Conservation (phyloP, 305 asterid genomes). For the Striga hermonthica region DNA sequence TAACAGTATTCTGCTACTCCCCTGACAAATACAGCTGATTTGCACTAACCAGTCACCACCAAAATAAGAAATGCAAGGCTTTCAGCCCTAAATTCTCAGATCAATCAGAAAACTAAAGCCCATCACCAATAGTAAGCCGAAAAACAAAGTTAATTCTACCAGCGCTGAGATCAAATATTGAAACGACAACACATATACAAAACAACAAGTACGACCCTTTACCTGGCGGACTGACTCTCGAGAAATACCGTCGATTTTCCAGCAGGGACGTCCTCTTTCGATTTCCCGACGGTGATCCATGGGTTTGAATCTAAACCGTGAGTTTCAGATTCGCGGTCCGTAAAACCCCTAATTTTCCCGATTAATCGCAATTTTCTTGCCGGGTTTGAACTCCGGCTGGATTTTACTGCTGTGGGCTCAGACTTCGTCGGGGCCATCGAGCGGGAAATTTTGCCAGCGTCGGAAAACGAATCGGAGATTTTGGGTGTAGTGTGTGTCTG, state of each 20-base stretch:
- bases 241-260: slow-evolving; percentile 39
- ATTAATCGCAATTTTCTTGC: slow-evolving; percentile 48
- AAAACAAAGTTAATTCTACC: too few species aligned
- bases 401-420: slow-evolving; percentile 26
- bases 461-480: background rate
- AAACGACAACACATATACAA: background rate
- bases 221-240: slow-evolving; percentile 49
- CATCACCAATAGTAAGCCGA: too few species aligned
- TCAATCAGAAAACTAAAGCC: too few species aligned
- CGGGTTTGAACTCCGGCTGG: slow-evolving; percentile 27
- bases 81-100: too few species aligned
- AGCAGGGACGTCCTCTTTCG: slow-evolving; percentile 35
- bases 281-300: slow-evolving; percentile 46
- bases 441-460: background rate
- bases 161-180: too few species aligned
- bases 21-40: too few species aligned
- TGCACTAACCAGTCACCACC: too few species aligned
- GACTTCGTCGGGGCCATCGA: slow-evolving; percentile 30
- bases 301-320: slow-evolving; percentile 35
- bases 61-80: too few species aligned
- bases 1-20: too few species aligned
- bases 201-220: background rate
- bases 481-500: background rate
- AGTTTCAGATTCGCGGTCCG: slow-evolving; percentile 41
- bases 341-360: slow-evolving; percentile 53